Base-by-base conservation (phyloP, 1,139 yeast species). In the Nakaseomyces sp. region DNA sequence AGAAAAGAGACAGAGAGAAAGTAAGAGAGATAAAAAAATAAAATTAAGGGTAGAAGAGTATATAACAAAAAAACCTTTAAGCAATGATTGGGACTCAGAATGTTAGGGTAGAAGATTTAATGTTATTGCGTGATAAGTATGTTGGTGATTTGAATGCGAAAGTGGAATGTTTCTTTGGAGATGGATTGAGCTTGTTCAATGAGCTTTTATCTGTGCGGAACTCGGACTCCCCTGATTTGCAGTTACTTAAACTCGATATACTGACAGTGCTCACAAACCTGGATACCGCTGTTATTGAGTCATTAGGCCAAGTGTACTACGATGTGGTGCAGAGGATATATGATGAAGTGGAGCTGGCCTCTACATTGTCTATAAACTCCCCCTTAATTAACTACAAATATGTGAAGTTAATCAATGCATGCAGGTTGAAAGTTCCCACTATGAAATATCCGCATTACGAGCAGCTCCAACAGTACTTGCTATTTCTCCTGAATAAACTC, bases 141-240 rank as follows among this genome's bases (percentile, higher is more conserved):
- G 46, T 55, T n/a, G 60, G 58, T 5, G 58, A 55, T 42, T 54
- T 50, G 38, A 35, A 43, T 16, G 53, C 53, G 18, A 55, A 55
- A 42, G 45, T 52, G 16, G 49, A 43, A 13, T 31, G 50, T 13
- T 43, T 48, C 16, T 39, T 48, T 4, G 45, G 47, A 12, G 43
- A 52, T 2, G 43, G 51, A 5, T 33, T 41, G 9, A 40, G 39
- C 9, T 25, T 50, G 36, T 33, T 56, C 12, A 40, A 48, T 15
- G 45, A 42, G 4, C 29, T 57, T 24, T 13, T 52, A 24, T 41
- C 45, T 16, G 42, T 53, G n/a, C 47, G 49, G 9, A 3, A 13
- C 5, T 19, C 20, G 3, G 50, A 48, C 15, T n/a, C 37, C 7
- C 9, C 33, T 8, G 43, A 33, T 4, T 19, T 43, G 3, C 50